phyloP scores from a whole-genome alignment of 1,139 yeast species.

The Kurtzmaniella quercitrusa region DNA sequence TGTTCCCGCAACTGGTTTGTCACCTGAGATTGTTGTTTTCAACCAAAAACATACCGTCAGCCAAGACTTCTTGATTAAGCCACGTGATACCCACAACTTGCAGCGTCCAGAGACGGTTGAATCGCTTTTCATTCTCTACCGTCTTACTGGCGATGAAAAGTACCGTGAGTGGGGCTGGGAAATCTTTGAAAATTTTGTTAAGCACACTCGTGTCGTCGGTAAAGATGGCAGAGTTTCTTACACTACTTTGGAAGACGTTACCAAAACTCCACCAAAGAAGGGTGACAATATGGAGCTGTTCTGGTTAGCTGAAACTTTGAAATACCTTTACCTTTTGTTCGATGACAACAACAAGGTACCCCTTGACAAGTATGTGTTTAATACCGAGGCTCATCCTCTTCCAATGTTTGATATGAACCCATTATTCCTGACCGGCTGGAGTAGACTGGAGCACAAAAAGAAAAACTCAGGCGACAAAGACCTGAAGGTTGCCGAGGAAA shows the following conservation, averaged over 20 bases:
- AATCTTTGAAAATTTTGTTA: constrained; percentile 68
- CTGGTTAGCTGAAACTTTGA: constrained; percentile 93
- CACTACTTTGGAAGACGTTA: constrained; percentile 67
- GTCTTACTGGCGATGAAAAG: constrained; percentile 75
- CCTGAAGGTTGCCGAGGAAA: constrained; percentile 12
- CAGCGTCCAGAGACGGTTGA: constrained; percentile 97
- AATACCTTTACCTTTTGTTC: constrained; percentile 79
- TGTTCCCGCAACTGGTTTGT: constrained; percentile 62
- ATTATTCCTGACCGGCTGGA: constrained; percentile 65
- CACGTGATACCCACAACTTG: constrained; percentile 71
- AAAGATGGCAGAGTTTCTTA: constrained; percentile 56
- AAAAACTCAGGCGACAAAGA: constrained; percentile 3
- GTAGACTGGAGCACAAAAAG: constrained; percentile 15
- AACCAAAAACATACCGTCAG: constrained; percentile 35
- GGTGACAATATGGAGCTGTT: constrained; percentile 85
- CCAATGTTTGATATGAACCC: constrained; percentile 62
- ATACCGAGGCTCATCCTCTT: constrained; percentile 92
- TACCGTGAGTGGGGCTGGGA: constrained; percentile 92
- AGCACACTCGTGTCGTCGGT: constrained; percentile 50
- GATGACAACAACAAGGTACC: constrained; percentile 58
- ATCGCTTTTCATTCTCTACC: constrained; percentile 74
- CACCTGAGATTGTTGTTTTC: constrained; percentile 89
- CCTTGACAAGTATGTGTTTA: constrained; percentile 70
- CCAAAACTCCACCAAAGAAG: constrained; percentile 47
- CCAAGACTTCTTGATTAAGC: constrained; percentile 64